These are phyloP conservation scores for Fraxinus sp. DNA, from an alignment of 305 asterid genomes.

Conservation along the genomic window DNA sequence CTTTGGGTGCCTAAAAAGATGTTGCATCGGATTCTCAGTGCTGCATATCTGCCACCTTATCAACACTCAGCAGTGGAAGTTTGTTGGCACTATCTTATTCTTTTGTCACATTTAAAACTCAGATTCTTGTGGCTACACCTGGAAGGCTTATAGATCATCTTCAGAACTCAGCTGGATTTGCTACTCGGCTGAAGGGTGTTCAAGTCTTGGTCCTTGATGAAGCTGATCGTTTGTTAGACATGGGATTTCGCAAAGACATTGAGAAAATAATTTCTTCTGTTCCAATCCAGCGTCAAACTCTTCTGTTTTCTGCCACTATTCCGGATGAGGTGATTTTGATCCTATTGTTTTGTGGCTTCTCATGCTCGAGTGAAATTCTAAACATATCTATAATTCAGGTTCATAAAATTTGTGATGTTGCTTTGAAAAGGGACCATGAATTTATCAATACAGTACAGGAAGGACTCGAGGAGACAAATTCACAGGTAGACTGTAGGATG, in stretches of 20 bases:
- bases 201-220: slow-evolving; percentile 89
- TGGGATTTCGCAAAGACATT: slow-evolving; percentile 95
- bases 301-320: slow-evolving; percentile 90
- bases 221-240: slow-evolving; percentile 95
- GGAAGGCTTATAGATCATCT: slow-evolving; percentile 94
- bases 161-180: slow-evolving; percentile 90
- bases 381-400: slow-evolving; percentile 48
- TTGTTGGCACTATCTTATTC: neutral
- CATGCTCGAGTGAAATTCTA: slow-evolving; percentile 13
- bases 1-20: neutral
- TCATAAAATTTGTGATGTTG: slow-evolving; percentile 86
- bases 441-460: slow-evolving; percentile 79
- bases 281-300: slow-evolving; percentile 94
- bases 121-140: slow-evolving; percentile 98
- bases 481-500: slow-evolving; percentile 52
- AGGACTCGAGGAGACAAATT: slow-evolving; percentile 92
- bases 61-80: neutral
- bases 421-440: slow-evolving; percentile 87
- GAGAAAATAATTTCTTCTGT: slow-evolving; percentile 86
- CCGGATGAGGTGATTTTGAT: slow-evolving; percentile 65
- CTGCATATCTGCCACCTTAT: neutral
- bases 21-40: neutral
- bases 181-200: slow-evolving; percentile 88
- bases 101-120: slow-evolving; percentile 21
- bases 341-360: neutral